Evolutionary conservation across 305 asterid genomes (phyloP).

Genomic region (Fraxinus platypoda): DNA sequence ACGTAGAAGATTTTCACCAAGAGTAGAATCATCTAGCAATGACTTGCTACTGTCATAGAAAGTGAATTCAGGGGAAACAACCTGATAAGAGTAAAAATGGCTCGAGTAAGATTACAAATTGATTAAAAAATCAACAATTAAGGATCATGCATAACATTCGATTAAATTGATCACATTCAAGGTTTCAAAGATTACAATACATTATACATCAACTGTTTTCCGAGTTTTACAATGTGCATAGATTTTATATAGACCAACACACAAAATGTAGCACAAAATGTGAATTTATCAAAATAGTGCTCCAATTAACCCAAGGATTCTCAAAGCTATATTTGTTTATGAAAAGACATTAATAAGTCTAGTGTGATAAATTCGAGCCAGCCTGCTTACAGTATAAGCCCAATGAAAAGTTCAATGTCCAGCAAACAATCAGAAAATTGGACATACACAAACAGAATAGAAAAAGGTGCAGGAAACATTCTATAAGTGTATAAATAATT

Average conservation of each 20-base stretch:
- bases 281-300: neutral
- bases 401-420: neutral
- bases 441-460: neutral
- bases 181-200: neutral
- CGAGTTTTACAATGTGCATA: neutral
- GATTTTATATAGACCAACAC: neutral
- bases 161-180: constrained; percentile 6
- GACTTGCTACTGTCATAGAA: constrained; percentile 91
- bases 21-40: constrained; percentile 76
- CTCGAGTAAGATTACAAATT: constrained; percentile 11
- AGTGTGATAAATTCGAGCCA: constrained; percentile 10
- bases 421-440: neutral
- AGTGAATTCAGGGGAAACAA: constrained; percentile 96
- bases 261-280: neutral
- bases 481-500: neutral
- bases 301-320: neutral
- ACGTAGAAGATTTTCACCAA: constrained; percentile 95
- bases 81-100: constrained; percentile 47
- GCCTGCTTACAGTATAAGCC: neutral
- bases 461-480: neutral
- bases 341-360: neutral
- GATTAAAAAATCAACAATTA: neutral
- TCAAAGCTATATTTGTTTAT: neutral
- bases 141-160: constrained; percentile 10
- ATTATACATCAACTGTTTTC: constrained; percentile 7